Evolutionary conservation across 2,329 filamentous ascomycete species (phyloP), one percentile per base, ranked within the genome.

Genomic region (Paradendryphiella salina): DNA sequence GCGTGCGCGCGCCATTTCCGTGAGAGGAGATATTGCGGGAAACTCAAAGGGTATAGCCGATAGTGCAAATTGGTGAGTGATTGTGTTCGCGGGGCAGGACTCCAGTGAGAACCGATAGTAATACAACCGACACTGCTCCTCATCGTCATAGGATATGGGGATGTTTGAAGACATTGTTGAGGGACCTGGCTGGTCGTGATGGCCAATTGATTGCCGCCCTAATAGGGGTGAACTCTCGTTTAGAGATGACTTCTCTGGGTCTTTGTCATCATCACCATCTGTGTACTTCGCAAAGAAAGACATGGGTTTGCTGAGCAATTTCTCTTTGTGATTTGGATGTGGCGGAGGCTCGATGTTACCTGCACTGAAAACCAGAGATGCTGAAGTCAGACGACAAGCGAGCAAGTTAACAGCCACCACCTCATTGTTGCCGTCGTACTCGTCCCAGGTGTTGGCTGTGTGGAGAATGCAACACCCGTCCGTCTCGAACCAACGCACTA

Each of bases 361-460:
- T 5, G 85, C 80, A 35, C 79, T 82, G 67, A 85, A 89, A 0
- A 89, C 77, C 2, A 88, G 68, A 0, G 82, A 82, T 0, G 84
- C 83, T 2, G 84, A 86, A 1, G 85, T 89, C 34, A 88, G 74
- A 3, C 87, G 81, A 57, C 86, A 89, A 1, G 81, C 82, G 1
- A 89, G 75, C 63, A 89, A 79, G 60, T 85, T 84, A 4, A 89
- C 83, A 0, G 77, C 73, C 13, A 62, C 63, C 0, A 75, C 61
- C 50, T 73, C 52, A 9, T 65, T 62, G 15, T 66, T 57, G 1
- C 63, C 20, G 13, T 71, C 54, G 1, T 68, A 56, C 3, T 80
- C 77, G 44, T 88, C 84, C 87, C 86, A 90, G 1, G 82, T 82
- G 58, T 88, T 89, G 0, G 85, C 86, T 0, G 85, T 87, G 61